These are phyloP conservation scores for Yamadazyma olivae DNA, from an alignment of 805 yeast genomes.

Conservation along the genomic window DNA sequence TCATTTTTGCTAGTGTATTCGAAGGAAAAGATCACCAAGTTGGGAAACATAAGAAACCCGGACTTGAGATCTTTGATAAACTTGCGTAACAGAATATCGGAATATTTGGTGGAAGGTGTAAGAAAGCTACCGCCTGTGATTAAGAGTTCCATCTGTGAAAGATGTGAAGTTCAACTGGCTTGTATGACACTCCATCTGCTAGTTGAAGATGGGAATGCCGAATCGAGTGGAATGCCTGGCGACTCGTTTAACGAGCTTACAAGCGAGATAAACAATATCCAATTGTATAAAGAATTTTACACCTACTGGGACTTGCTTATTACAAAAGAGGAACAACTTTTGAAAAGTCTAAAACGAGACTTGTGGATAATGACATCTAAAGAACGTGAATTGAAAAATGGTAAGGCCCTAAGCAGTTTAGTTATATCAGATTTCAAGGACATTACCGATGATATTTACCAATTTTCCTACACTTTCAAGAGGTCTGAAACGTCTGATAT, in stretches of 20 bases:
- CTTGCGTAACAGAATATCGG: constrained; percentile 68
- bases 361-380: constrained; percentile 63
- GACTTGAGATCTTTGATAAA: constrained; percentile 70
- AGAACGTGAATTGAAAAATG: constrained; percentile 59
- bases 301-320: constrained; percentile 71
- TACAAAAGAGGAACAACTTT: constrained; percentile 67
- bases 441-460: constrained; percentile 18
- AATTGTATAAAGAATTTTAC: constrained; percentile 52
- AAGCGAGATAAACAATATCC: constrained; percentile 40
- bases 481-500: constrained; percentile 22
- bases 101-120: constrained; percentile 48
- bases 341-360: constrained; percentile 51
- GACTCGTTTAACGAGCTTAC: constrained; percentile 50
- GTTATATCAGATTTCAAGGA: constrained; percentile 26
- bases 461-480: constrained; percentile 48
- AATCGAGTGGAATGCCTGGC: constrained; percentile 47
- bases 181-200: constrained; percentile 69
- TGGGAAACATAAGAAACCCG: constrained; percentile 47
- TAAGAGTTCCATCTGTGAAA: constrained; percentile 54
- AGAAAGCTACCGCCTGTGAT: constrained; percentile 53
- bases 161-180: constrained; percentile 51
- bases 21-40: constrained; percentile 50
- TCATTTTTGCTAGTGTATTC: constrained; percentile 75
- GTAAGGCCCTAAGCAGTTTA: constrained; percentile 56
- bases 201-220: constrained; percentile 55